A percentile compares a stretch with the other conserved stretches of the same genome.
phyloP scores from a whole-genome alignment of 176 grass and related monocot species.

The Ensete glaucum region DNA sequence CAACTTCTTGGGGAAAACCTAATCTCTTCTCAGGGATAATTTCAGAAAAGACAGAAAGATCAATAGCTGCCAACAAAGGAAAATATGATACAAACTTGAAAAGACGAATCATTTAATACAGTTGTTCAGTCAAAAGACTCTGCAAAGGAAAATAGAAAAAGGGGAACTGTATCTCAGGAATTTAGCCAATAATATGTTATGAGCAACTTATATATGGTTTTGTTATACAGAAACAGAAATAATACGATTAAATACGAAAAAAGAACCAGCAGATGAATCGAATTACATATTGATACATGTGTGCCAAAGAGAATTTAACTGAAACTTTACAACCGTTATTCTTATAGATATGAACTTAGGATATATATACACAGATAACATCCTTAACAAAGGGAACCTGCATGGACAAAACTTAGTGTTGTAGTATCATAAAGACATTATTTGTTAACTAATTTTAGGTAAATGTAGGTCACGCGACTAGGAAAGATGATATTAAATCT shows the following conservation, averaged over 20 bases:
- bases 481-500: not conserved
- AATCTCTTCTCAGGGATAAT: conserved; percentile 41
- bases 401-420: not conserved
- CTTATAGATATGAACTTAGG: not conserved
- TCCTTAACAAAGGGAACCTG: not conserved
- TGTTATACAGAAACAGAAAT: too few relatives aligned
- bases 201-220: too few relatives aligned
- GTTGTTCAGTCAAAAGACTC: too few relatives aligned
- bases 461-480: not conserved
- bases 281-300: not conserved
- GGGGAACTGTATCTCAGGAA: too few relatives aligned
- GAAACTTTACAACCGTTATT: not conserved
- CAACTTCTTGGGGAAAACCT: conserved; percentile 51
- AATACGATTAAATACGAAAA: not conserved
- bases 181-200: too few relatives aligned
- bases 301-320: not conserved
- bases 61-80: not conserved
- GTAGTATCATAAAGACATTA: not conserved
- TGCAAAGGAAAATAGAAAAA: too few relatives aligned
- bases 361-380: not conserved
- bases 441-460: not conserved
- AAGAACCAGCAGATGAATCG: not conserved
- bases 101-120: not conserved
- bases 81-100: not conserved
- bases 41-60: not conserved